Conservation (phyloP, 257 asterid genomes). For the Cynanchum wilfordii region DNA sequence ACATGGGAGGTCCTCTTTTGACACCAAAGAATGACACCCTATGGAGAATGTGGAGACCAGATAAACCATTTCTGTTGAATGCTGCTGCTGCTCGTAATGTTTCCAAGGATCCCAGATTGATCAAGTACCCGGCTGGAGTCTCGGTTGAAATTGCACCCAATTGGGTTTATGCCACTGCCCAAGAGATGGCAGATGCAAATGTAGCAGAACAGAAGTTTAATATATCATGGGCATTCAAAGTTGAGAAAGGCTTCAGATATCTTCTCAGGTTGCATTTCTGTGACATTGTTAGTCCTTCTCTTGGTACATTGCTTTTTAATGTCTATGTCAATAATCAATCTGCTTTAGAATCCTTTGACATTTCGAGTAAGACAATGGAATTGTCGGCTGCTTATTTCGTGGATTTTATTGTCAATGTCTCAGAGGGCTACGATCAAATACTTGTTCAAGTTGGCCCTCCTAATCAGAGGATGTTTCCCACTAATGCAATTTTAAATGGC, state of each 20-base stretch:
- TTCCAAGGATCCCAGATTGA: conserved; percentile 16
- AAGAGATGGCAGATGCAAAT: conserved; percentile 34
- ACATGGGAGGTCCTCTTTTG: conserved; percentile 32
- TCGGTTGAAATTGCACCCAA: conserved; percentile 32
- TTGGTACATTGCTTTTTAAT: conserved; percentile 27
- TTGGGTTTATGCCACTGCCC: conserved; percentile 33
- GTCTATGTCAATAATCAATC: conserved; percentile 26
- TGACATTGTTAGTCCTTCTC: conserved; percentile 28
- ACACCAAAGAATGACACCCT: conserved; percentile 31
- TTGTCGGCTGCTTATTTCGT: conserved; percentile 27
- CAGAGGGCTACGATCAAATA: conserved; percentile 11
- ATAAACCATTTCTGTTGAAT: conserved; percentile 24
- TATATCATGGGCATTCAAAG: conserved; percentile 27
- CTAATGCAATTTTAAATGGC: conserved; percentile 30
- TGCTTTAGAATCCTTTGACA: conserved; percentile 21
- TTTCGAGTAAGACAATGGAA: conserved; percentile 21
- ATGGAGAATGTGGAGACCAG: conserved; percentile 32
- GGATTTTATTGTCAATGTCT: conserved; percentile 25
- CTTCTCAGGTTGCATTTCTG: conserved; percentile 36
- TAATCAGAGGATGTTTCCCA: conserved; percentile 10
- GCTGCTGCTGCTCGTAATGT: conserved; percentile 21
- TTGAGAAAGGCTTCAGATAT: conserved; percentile 21
- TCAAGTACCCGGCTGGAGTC: conserved; percentile 28
- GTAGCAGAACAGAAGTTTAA: conserved; percentile 27
- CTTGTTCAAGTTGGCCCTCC: conserved; percentile 30